Evolutionary conservation across 2,329 filamentous ascomycete species (phyloP), one percentile per base, ranked within the genome.

Genomic region (Xylariales sp.): DNA sequence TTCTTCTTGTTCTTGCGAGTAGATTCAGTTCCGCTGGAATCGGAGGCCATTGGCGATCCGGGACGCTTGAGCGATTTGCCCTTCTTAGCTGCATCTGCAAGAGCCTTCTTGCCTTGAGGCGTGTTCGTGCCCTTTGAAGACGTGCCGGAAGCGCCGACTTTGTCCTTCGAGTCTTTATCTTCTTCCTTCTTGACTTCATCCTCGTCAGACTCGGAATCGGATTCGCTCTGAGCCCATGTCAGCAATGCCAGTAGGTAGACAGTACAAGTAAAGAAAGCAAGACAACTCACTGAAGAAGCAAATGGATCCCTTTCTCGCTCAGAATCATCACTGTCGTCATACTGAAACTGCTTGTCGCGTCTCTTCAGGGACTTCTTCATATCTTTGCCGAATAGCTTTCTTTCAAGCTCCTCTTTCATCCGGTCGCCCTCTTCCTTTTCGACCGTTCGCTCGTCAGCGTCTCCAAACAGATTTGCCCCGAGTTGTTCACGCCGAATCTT

Each of bases 21-120:
- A 1, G 87, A 91, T 60, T 97, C 91, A 52, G 90, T 94, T 40
- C 88, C 91, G 59, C 88, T 95, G 8, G 88, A 88, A 59, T 97
- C 91, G 2, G 89, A 96, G 22, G 86, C 74, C 49, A 90, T 85
- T 3, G 90, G 88, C 12, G 89, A 95, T 14, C 89, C 88, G 22
- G 87, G 77, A 21, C 91, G 82, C 68, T 96, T 96, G 39, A 91
- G 76, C 22, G 72, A 74, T 56, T 80, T 82, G 53, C 64, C 62
- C 58, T 78, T 79, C 61, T 77, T 79, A 5, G 65, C 56, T 9
- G 70, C 62, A 22, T 76, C 66, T 4, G 62, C 59, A 9, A 62
- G 54, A 42, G 67, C 66, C 40, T 66, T 68, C 55, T 75, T 78
- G 38, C 66, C 68, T 21, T 70, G 61, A 0, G 74, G 69, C 3